Evolutionary conservation across 805 yeast genomes (phyloP), one percentile per base, ranked within the genome.

Genomic region (Zygoascus bituminiphila): DNA sequence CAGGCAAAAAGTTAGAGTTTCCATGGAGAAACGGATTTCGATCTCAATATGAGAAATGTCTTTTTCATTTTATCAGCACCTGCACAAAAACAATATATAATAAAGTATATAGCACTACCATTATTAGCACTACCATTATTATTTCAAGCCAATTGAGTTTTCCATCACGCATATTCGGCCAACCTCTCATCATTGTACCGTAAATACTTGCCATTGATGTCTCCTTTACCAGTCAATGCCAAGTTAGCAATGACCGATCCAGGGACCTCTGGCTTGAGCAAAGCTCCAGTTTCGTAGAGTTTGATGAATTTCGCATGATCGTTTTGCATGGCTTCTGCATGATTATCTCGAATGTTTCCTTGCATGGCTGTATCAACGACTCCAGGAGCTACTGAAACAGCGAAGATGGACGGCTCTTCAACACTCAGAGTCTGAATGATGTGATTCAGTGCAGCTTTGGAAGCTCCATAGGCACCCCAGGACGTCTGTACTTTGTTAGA

Each of bases 301-400:
- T 80, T 82, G 5, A 72, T 67, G 65, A 91, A 91, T 52, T 81
- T 71, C 45, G 78, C 67, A 53, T 78, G 72, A 3, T 79, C 75
- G 17, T 75, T 79, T 20, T 44, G 19, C 42, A 37, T 37, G 8
- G 29, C 23, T 4, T 21, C 15, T 8, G n/a, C 41, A 36, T 44
- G 47, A 4, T 17, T 8, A 15, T 78, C 82, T 57, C 98, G 78
- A 49, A 91, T 88, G 47, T 79, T 82, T 6, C 55, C 62, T 67
- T 93, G 98, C 98, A 93, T 91, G 19, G 70, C 71, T 1, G 98
- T 91, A 61, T 87, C 87, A 1, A 93, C 97, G 1, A 88, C 95
- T 3, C 98, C 98, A 0, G 98, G 98, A 0, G 96, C 96, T 21
- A 93, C 74, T 0, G 96, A 72, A 9, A 88, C 67, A 2, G 83